Base-by-base conservation (phyloP, 2,329 filamentous ascomycete genomes). In the Pseudogymnoascus sp. region DNA sequence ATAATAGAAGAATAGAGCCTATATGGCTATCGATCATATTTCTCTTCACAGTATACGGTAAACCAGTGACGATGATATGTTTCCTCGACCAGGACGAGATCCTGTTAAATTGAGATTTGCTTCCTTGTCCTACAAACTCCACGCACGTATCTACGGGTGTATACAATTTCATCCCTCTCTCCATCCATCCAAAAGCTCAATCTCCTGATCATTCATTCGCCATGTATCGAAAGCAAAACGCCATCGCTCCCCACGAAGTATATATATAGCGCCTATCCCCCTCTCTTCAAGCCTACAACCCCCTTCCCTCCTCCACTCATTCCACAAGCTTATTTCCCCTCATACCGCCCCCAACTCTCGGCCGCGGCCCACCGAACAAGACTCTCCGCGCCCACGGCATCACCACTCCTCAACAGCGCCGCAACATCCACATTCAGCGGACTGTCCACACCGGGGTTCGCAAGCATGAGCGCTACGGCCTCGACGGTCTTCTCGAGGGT, bases 361-460 rank as follows among this genome's bases (percentile, higher is more conserved):
- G 78, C 76, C 37, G 84, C 88, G 80, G 88, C 92, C 69, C 85
- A 88, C 75, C 88, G 82, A 47, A 92, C 88, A 71, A 94, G 76
- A 65, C 82, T 80, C 70, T 88, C 79, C 14, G 89, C 87, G 0
- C 84, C 90, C 12, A 91, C 72, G 21, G 75, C 74, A 75, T 93
- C 90, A 4, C 88, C 89, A 33, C 79, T 81, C 66, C 88, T 78
- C 66, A 91, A 71, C 70, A 94, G 76, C 67, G 85, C 85, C 62
- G 90, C 90, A 33, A 91, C 80, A 74, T 94, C 90, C 25, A 94
- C 82, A 74, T 92, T 92, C 66, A 94, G 78, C 69, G 90, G 90
- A 68, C 83, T 87, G 71, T 93, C 89, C 56, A 85, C 81, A 73
- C 87, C 90, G 1, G 89, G 88, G 66, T 81, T 84, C 25, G 77